Base-by-base conservation (phyloP, 768 basidiomycete species). In the Mycena belliarum region DNA sequence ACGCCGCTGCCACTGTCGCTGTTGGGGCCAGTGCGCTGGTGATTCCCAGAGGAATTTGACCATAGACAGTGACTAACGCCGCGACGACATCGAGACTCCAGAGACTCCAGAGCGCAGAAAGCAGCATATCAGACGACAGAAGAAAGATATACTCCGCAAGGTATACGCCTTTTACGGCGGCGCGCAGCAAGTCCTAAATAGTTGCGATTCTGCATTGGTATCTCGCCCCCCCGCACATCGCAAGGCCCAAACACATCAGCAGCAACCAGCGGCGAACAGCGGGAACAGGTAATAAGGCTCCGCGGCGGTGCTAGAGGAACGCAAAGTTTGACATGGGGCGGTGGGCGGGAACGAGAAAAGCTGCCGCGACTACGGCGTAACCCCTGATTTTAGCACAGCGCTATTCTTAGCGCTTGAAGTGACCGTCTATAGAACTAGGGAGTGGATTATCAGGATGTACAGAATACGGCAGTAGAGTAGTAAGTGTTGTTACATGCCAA, bases 21-120 rank as follows among this genome's bases (percentile, higher is more conserved):
- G 60, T 61, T 7, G 71, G 55, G 16, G 63, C 24, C 6, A 62
- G 48, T 15, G 67, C 64, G 43, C 65, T 60, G 15, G 59, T 50
- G 6, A 70, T 65, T 38, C 66, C 68, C 15, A 69, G 35, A 15
- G 68, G 59, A 26, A 65, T 29, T 45, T 72, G 72, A 33, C 60
- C 49, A 52, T 73, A 73, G 4, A 71, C 65, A 3, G 72, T 73
- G 10, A 72, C 64, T 5, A 64, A 46, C 29, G 69, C 69, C 25
- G 52, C 28, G 18, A 46, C 51, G 28, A 49, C 50, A 42, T 46
- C 44, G 18, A 53, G 48, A 16, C 56, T n/a, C 33, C 43, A 57
- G 18, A 57, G 32, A 49, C 52, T 40, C 45, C 44, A 54, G 23
- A 57, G 24, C 1, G 33, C 33, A 24, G 52, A 38, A 45, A 55